Evolutionary conservation across 2,329 filamentous ascomycete species (phyloP).

Genomic region (Sarocladium kiliense): DNA sequence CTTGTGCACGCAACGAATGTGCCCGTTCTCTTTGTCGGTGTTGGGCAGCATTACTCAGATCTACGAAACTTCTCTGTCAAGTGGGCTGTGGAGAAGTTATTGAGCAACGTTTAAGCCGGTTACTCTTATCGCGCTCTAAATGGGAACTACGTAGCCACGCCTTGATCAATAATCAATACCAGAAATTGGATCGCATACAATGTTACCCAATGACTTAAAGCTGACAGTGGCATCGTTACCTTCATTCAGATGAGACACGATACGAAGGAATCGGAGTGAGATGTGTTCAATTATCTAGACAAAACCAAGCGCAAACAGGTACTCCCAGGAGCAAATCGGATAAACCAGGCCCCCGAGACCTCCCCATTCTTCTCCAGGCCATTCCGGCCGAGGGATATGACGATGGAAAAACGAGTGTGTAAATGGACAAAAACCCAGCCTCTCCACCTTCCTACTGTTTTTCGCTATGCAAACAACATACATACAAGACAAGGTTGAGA

Average conservation of each 20-base stretch:
- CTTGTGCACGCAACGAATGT: slow-evolving; percentile 97
- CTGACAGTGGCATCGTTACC: too few relatives aligned
- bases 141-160: too few relatives aligned
- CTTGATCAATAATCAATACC: too few relatives aligned
- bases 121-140: too few relatives aligned
- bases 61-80: slow-evolving; percentile 64
- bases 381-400: background rate
- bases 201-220: too few relatives aligned
- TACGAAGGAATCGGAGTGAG: background rate
- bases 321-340: background rate
- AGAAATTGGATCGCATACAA: too few relatives aligned
- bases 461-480: slow-evolving; percentile 1
- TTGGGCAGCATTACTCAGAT: slow-evolving; percentile 65
- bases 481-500: background rate
- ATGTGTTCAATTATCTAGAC: background rate
- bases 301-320: background rate
- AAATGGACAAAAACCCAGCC: background rate
- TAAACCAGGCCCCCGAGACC: background rate
- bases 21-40: slow-evolving; percentile 85
- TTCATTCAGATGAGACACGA: too few relatives aligned
- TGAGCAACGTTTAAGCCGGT: slow-evolving; percentile 40
- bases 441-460: background rate
- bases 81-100: slow-evolving; percentile 63
- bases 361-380: background rate
- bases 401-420: background rate